A percentile compares a stretch with the other conserved stretches of the same genome.
These are phyloP conservation scores for Saccharum spontaneum DNA, from an alignment of 176 grass and related monocot species.

Conservation along the genomic window DNA sequence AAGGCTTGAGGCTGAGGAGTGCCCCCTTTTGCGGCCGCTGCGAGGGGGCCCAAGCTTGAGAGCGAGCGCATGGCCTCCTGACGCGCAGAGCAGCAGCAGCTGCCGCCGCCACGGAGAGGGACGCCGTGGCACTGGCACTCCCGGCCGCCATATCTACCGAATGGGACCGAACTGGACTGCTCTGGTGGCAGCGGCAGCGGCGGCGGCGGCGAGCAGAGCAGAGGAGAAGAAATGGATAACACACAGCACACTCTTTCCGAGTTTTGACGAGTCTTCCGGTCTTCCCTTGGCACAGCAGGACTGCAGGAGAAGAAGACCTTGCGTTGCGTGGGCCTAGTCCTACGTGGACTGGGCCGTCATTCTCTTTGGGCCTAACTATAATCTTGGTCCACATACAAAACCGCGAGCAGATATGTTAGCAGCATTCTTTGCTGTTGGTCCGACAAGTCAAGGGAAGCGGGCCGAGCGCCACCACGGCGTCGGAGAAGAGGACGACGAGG, in stretches of 20 bases:
- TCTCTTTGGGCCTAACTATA: not conserved
- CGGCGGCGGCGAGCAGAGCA: not conserved
- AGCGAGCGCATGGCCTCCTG: slow-evolving; percentile 39
- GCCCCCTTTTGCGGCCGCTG: not conserved
- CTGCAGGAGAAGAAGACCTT: not conserved
- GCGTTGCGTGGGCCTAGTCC: not conserved
- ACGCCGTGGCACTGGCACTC: slow-evolving; percentile 26
- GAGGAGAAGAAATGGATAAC: slow-evolving; percentile 36
- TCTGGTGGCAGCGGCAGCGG: not conserved
- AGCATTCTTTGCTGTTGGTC: not conserved
- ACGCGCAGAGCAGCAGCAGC: slow-evolving; percentile 7
- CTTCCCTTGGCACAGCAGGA: not conserved
- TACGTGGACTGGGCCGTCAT: not conserved
- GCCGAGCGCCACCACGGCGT: slow-evolving; percentile 7
- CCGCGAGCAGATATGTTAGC: not conserved
- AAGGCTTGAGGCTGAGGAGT: slow-evolving; percentile 40
- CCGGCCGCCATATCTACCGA: slow-evolving; percentile 19
- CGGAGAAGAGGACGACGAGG: slow-evolving; percentile 14
- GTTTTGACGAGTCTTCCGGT: too few relatives aligned
- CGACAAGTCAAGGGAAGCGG: not conserved
- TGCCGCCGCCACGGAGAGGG: slow-evolving; percentile 28
- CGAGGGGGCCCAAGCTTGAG: slow-evolving; percentile 16
- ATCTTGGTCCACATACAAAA: not conserved
- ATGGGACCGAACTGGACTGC: not conserved
- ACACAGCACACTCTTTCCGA: not conserved